Evolutionary conservation across 2,329 filamentous ascomycete genomes (phyloP).

Genomic region (Ophiostoma himal-ulmi): DNA sequence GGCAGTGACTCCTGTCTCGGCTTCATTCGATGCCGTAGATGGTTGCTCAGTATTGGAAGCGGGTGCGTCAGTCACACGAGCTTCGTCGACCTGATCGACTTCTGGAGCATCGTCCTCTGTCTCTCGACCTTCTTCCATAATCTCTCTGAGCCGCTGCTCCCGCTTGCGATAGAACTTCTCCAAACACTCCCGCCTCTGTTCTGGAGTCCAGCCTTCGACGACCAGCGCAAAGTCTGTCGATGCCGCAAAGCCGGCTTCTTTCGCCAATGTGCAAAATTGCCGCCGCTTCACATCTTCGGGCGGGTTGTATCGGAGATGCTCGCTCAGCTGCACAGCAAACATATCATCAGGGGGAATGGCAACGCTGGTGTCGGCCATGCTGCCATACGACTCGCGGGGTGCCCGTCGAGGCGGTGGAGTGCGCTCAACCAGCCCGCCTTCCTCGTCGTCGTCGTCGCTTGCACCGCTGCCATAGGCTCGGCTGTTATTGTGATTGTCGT

Average conservation of each 20-base stretch:
- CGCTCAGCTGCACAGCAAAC: not conserved
- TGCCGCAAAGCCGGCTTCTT: constrained; percentile 66
- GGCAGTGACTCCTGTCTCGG: not conserved
- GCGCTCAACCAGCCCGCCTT: constrained; percentile 9
- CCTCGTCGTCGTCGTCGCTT: constrained; percentile 42
- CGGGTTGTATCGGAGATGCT: constrained; percentile 54
- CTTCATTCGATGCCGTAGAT: not conserved
- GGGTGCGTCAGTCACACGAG: not conserved
- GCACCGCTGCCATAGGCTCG: constrained; percentile 29
- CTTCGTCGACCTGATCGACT: not conserved
- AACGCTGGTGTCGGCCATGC: constrained; percentile 32
- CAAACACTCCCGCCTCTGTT: constrained; percentile 69
- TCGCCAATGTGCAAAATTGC: constrained; percentile 89
- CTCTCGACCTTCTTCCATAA: constrained; percentile 18
- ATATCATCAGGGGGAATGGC: constrained; percentile 32
- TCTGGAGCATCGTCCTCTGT: constrained; percentile 20
- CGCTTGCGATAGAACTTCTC: constrained; percentile 72
- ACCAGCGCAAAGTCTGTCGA: constrained; percentile 81
- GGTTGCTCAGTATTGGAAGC: not conserved
- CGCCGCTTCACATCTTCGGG: constrained; percentile 66
- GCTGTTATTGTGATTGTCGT: constrained; percentile 10
- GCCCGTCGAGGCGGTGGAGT: not conserved
- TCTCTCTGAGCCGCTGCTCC: constrained; percentile 43
- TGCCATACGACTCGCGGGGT: not conserved
- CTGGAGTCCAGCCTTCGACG: constrained; percentile 86